Percentiles rank a stretch among this genome's conserved stretches.
Evolutionary conservation across 2,329 filamentous ascomycete species (phyloP).

Genomic region (Fusarium hainanense): DNA sequence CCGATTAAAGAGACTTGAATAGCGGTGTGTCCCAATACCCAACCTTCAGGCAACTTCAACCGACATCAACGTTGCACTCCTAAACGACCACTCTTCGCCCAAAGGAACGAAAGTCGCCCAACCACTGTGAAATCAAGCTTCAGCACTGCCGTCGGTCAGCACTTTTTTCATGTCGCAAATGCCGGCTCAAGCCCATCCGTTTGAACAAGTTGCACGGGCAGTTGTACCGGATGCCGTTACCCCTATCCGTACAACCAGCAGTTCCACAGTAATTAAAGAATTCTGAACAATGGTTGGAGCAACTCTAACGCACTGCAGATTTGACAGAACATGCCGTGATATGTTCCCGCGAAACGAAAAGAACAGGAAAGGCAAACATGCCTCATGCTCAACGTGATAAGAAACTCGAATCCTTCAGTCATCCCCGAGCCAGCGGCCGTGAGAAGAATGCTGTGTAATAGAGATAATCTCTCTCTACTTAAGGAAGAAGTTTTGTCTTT

Average conservation of each 20-base stretch:
- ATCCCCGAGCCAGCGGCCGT: slow-evolving; percentile 14
- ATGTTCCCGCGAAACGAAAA: slow-evolving; percentile 7
- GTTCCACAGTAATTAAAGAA: slow-evolving; percentile 15
- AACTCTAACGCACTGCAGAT: slow-evolving; percentile 3
- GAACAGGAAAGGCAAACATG: slow-evolving; percentile 29
- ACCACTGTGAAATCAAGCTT: not conserved
- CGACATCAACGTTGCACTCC: slow-evolving; percentile 31
- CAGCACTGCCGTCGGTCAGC: slow-evolving; percentile 12
- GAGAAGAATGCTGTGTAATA: slow-evolving; percentile 15
- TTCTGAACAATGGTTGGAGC: slow-evolving; percentile 4
- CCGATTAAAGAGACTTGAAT: not conserved
- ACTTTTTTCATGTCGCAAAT: slow-evolving; percentile 7
- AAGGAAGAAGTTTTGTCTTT: slow-evolving; percentile 10
- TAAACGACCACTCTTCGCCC: slow-evolving; percentile 1
- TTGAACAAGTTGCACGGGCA: slow-evolving; percentile 23
- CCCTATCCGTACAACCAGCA: slow-evolving; percentile 18
- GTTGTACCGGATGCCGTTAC: slow-evolving; percentile 33
- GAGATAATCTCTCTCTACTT: slow-evolving; percentile 26
- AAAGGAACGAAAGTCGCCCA: not conserved
- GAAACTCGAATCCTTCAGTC: slow-evolving; percentile 15
- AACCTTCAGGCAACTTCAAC: slow-evolving; percentile 32
- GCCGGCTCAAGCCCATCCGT: slow-evolving; percentile 17
- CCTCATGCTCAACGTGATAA: slow-evolving; percentile 26
- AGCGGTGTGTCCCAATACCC: slow-evolving; percentile 1
- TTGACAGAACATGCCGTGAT: slow-evolving; percentile 24